These are phyloP conservation scores for Phellinidium pouzarii DNA, from an alignment of 1,284 basidiomycete genomes.

Conservation along the genomic window DNA sequence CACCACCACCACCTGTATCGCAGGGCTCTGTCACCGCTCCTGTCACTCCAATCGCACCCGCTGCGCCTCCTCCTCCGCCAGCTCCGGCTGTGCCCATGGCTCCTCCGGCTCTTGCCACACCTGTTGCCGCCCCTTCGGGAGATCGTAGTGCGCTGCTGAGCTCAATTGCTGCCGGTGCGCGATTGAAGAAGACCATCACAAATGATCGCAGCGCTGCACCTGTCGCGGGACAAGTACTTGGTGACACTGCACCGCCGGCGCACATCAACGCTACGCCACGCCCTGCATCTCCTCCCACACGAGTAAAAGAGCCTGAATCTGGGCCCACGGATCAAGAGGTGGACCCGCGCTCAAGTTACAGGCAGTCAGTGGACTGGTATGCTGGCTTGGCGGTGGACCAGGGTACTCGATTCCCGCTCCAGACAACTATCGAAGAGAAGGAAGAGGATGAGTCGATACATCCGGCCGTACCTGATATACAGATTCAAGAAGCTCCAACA, in stretches of 20 bases:
- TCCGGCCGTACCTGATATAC: constrained; percentile 45
- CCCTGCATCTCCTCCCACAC: constrained; percentile 34
- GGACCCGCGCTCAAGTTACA: constrained; percentile 39
- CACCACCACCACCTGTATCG: constrained; percentile 30
- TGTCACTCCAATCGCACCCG: constrained; percentile 19
- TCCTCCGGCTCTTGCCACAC: constrained; percentile 30
- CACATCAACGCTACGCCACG: constrained; percentile 55
- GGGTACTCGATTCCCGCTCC: constrained; percentile 32
- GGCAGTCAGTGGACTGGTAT: constrained; percentile 91
- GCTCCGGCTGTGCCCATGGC: constrained; percentile 32
- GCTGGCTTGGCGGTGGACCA: constrained; percentile 78
- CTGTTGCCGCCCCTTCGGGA: constrained; percentile 34
- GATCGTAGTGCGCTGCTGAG: constrained; percentile 68
- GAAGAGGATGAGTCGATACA: constrained; percentile 40
- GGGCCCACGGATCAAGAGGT: constrained; percentile 25
- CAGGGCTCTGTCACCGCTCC: constrained; percentile 24
- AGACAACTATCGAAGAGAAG: constrained; percentile 51
- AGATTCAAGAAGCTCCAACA: constrained; percentile 40
- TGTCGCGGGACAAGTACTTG: constrained; percentile 72
- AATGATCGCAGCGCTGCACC: constrained; percentile 74
- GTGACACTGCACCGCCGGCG: constrained; percentile 64
- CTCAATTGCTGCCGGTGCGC: constrained; percentile 79
- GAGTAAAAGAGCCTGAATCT: constrained; percentile 20
- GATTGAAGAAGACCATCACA: constrained; percentile 74
- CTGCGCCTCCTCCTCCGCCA: constrained; percentile 30